These are phyloP conservation scores for Sungouiozyma intestinalis DNA, from an alignment of 805 yeast species.

Conservation along the genomic window DNA sequence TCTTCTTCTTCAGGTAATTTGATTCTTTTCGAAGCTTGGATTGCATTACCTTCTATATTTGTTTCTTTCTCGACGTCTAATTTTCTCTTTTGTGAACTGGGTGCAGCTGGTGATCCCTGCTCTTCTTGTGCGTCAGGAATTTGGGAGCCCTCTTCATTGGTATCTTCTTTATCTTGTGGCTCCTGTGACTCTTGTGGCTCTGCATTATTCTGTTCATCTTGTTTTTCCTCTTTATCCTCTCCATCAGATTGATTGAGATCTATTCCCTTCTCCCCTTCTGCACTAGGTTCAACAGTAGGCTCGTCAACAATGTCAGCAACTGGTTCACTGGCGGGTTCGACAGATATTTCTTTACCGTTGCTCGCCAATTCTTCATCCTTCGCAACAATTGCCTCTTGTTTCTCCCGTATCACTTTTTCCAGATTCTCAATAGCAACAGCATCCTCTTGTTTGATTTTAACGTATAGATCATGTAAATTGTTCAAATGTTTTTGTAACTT, in stretches of 20 bases:
- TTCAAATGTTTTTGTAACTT: constrained; percentile 34
- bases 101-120: neutral
- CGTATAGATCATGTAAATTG: constrained; percentile 15
- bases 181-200: no score
- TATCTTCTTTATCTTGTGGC: no score
- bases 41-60: neutral
- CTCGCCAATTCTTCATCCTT: no score
- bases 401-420: constrained; percentile 9
- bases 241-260: no score
- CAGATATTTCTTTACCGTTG: no score
- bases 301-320: no score
- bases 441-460: constrained; percentile 17
- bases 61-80: neutral
- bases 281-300: no score
- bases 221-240: no score
- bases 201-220: no score
- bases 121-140: neutral
- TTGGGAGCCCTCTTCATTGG: neutral
- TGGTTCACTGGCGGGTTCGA: no score
- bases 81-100: neutral
- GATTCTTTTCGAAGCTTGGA: neutral
- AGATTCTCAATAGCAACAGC: constrained; percentile 11
- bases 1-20: constrained; percentile 1
- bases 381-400: neutral
- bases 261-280: no score